Evolutionary conservation across 768 basidiomycete genomes (phyloP), one percentile per base, ranked within the genome.

Genomic region (Boletellus ananas): DNA sequence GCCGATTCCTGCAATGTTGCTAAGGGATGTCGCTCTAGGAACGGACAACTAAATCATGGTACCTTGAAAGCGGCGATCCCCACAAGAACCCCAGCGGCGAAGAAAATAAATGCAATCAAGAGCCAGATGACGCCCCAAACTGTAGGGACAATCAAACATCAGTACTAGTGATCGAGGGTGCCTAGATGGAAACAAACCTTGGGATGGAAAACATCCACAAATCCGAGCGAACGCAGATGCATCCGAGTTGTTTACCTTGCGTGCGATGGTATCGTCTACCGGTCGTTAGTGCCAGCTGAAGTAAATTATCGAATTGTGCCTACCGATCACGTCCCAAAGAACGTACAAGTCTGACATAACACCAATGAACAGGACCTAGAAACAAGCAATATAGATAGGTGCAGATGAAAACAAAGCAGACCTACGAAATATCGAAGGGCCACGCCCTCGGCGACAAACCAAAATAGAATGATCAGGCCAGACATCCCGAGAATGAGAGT

Each of bases 101-200:
- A 91, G 71, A 87, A 93, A 8, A 77, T 53, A 47, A 88, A 76
- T 0, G 90, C 85, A 27, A 82, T 65, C 56, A 94, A 66, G 34
- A 92, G 79, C 93, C 93, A 94, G 43, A 94, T 76, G 46, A 93
- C 80, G 31, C 92, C 92, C 91, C 90, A 92, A 0, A 89, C 90
- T 90, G 52, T 8, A 36, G 31, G 34, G 35, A 44, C 16, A 17
- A 33, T 52, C 47, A 49, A 34, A 51, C 27, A 45, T 45, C 10
- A 58, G 17, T 7, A 45, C 45, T 8, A 58, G 17, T 7, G n/a
- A 12, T 20, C 43, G 14, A 25, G 6, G 16, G 17, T 23, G 34
- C 7, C 31, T 13, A 40, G 31, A 37, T 3, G 21, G 20, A 38
- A 3, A 54, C 64, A 29, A 31, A 85, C 88, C 85, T 81, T 78